Base-by-base conservation (phyloP, 768 basidiomycete species). In the Kwoniella dendrophila region DNA sequence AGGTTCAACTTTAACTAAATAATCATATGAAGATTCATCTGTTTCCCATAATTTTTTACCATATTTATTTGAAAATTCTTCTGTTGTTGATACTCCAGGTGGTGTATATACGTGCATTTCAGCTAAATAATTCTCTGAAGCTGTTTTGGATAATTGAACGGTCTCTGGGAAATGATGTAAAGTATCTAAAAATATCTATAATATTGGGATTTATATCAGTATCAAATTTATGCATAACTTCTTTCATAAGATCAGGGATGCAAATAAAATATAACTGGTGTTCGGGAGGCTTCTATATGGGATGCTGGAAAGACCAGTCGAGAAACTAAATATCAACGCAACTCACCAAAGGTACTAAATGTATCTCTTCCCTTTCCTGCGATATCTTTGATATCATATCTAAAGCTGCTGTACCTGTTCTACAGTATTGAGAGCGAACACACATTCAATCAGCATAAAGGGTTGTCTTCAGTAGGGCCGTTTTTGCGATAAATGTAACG, bases 141-240 rank as follows among this genome's bases (percentile, higher is more conserved):
- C 90, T n/a, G 87, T 86, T 36, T 88, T 85, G 10, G 94, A 88
- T 45, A 99, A 87, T 59, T 87, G 86, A 72, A 96, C 88, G 4
- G 95, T 98, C 81, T 97, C 91, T 3, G 83, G 82, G 80, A 99
- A 99, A 81, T 98, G 96, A 76, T 97, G 92, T 14, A 98, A 83
- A 0, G 96, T 98, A 81, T 99, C 94, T 76, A 97, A 81, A 82
- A 99, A 98, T 81, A 98, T 92, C 77, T 78, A 56, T 30, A n/a
- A 43, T 8, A 29, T n/a, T n/a, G n/a, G n/a, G n/a, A n/a, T n/a
- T n/a, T n/a, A 38, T 36, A 30, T 2, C 24, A 7, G n/a, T 36
- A 22, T 34, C 51, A 53, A 20, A 4, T 18, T 16, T n/a, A n/a
- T n/a, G n/a, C n/a, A n/a, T n/a, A n/a, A n/a, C n/a, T n/a, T n/a